Evolutionary conservation across 2,329 filamentous ascomycete genomes (phyloP), one percentile per base, ranked within the genome.

Genomic region (Alternaria arborescens): DNA sequence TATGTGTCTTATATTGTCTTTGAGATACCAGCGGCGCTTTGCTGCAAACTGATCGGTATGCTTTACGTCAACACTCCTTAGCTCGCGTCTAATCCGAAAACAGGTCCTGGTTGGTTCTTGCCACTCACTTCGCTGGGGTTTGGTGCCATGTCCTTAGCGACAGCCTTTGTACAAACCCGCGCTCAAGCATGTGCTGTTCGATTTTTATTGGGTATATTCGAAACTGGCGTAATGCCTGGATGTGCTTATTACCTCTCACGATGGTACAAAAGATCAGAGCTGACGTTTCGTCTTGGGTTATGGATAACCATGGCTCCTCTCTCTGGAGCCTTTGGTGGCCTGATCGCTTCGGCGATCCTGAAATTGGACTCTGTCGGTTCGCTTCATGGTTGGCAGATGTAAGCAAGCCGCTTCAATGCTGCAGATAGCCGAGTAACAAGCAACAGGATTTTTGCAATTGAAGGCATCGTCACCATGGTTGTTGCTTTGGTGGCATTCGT

Each of bases 1-100:
- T 91, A 89, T 77, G 82, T 91, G 69, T 85, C 86, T 1, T 92
- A 92, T 75, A 90, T 91, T 68, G 26, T 92, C 48, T 91, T 90
- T 66, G 89, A 92, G 72, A 88, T 92, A 30, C 89, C 90, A 0
- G 82, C 82, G 55, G 91, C 86, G 59, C 81, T 91, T 55, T 75
- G 82, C 6, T 91, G 88, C 81, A 92, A 91, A 91, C 85, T 81
- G 78, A 79, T 91, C 14, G 89, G 50, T 52, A 18, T 12, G 51
- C 38, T 20, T n/a, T 11, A 20, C 11, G 24, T 42, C n/a, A 18
- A 42, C 11, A 53, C 7, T 28, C 8, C 26, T 53, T 53, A 12
- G 12, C n/a, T 28, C n/a, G 58, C 43, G 1, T 36, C 32, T 38
- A 3, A 51, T 51, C 4, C 26, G 18, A 16, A 16, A 26, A 30